phyloP scores from a whole-genome alignment of 2,329 filamentous ascomycete species.

The Exophiala xenobiotica region DNA sequence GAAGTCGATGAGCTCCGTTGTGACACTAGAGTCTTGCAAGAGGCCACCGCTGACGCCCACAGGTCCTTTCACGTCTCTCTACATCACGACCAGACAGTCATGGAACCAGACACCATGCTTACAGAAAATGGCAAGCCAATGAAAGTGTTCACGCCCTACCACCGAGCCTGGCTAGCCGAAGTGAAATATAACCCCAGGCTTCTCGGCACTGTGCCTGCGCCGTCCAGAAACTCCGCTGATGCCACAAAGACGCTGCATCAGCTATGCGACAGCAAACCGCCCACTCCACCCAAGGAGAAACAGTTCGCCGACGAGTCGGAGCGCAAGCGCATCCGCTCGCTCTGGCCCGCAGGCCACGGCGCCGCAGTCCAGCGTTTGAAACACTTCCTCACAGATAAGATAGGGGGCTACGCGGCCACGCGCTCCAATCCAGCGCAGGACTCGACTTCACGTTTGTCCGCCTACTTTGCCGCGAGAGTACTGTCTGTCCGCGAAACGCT shows the following conservation, averaged over 20 bases:
- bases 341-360: conserved; percentile 40
- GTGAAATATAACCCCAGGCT: conserved; percentile 45
- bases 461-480: conserved; percentile 39
- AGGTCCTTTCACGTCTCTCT: conserved; percentile 41
- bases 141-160: conserved; percentile 55
- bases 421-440: conserved; percentile 37
- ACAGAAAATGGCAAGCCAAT: conserved; percentile 47
- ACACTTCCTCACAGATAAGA: conserved; percentile 36
- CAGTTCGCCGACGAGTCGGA: conserved; percentile 36
- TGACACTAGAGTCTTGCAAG: conserved; percentile 46
- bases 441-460: conserved; percentile 37
- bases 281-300: conserved; percentile 35
- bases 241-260: conserved; percentile 38
- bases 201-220: conserved; percentile 43
- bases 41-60: conserved; percentile 30
- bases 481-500: conserved; percentile 49
- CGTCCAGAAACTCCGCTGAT: conserved; percentile 38
- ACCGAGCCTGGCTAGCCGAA: conserved; percentile 47
- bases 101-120: conserved; percentile 46
- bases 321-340: conserved; percentile 35
- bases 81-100: conserved; percentile 51
- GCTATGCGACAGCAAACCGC: conserved; percentile 36
- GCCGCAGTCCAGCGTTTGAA: conserved; percentile 35
- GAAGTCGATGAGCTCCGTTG: conserved; percentile 47
- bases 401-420: conserved; percentile 36